Conservation (phyloP, 116 monocot genomes). For the Posidonia oceanica region DNA sequence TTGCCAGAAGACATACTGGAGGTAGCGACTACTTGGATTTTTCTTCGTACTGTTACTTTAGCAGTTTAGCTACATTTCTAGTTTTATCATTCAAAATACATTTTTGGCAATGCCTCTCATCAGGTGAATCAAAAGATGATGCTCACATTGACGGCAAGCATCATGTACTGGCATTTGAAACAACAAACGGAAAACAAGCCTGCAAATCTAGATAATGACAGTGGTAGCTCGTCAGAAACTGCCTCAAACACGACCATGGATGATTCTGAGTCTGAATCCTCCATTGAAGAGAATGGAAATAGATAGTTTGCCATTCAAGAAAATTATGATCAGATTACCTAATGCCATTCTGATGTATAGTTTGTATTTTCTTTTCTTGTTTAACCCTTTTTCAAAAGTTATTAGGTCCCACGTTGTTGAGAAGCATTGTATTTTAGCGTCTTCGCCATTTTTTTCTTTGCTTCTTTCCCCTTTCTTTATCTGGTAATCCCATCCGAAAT, state of each 20-base stretch:
- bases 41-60: neutral
- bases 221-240: conserved; percentile 28
- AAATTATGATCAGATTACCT: no score
- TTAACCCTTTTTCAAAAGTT: no score
- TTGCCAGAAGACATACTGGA: conserved; percentile 83
- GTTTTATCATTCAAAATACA: neutral
- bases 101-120: neutral
- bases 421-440: no score
- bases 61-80: neutral
- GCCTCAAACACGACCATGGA: conserved; percentile 46
- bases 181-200: conserved; percentile 28
- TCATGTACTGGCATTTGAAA: conserved; percentile 76
- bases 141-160: conserved; percentile 69
- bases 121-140: conserved; percentile 97
- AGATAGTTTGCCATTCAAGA: conserved; percentile 16
- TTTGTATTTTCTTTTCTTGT: no score
- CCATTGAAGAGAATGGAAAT: conserved; percentile 39
- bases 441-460: no score
- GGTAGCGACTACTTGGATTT: conserved; percentile 20
- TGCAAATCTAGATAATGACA: conserved; percentile 35
- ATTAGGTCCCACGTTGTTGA: no score
- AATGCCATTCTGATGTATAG: no score
- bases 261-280: conserved; percentile 77
- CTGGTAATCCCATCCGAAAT: no score
- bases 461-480: no score